Conservation (phyloP, 2,329 filamentous ascomycete species). For the Aureobasidium subglaciale region DNA sequence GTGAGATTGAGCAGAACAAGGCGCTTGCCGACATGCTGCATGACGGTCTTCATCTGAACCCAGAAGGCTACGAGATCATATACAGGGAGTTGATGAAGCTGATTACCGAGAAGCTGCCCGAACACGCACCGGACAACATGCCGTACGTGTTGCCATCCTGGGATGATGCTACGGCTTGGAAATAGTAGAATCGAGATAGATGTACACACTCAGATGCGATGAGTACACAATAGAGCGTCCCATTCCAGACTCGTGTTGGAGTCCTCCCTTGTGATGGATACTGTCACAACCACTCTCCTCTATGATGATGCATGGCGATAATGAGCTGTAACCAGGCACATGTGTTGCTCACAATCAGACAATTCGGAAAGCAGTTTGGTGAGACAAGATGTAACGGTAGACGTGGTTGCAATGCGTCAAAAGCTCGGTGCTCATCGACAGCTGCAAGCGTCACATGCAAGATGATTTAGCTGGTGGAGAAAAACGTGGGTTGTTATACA, state of each 20-base stretch:
- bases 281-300: too few species aligned
- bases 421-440: too few species aligned
- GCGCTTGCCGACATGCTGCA: constrained; percentile 45
- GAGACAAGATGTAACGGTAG: too few species aligned
- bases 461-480: background rate
- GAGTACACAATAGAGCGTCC: too few species aligned
- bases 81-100: constrained; percentile 47
- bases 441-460: too few species aligned
- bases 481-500: background rate
- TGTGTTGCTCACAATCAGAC: too few species aligned
- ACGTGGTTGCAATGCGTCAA: too few species aligned
- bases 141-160: constrained; percentile 49
- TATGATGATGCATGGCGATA: too few species aligned
- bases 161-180: constrained; percentile 32
- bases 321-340: too few species aligned
- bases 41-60: constrained; percentile 55
- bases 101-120: constrained; percentile 47
- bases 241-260: too few species aligned
- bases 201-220: background rate
- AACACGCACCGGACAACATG: constrained; percentile 46
- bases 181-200: background rate
- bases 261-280: too few species aligned
- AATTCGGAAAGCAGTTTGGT: too few species aligned
- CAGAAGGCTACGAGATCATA: constrained; percentile 49
- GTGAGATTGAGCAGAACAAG: constrained; percentile 52